Base-by-base conservation (phyloP, 2,329 filamentous ascomycete genomes). In the Metarhizium rileyi region DNA sequence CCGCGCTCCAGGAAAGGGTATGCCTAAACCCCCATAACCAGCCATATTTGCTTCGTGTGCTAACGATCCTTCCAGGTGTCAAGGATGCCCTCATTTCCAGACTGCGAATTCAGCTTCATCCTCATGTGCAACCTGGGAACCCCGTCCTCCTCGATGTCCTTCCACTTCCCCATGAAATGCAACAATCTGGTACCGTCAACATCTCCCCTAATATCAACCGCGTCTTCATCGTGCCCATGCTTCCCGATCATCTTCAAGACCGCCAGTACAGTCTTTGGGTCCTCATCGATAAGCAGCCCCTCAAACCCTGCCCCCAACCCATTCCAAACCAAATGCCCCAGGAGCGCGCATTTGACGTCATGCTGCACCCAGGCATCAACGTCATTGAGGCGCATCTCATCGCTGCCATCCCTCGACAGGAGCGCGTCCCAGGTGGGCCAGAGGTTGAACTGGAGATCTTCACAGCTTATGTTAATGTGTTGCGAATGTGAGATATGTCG, bases 201-300 rank as follows among this genome's bases (percentile, higher is more conserved):
- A 70, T 93, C 9, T 81, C 86, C 1, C 66, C 76, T 1, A 77
- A 75, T 44, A 81, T 90, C 58, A 82, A 80, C 56, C 83, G 84
- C 51, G 70, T 95, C 18, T 84, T 90, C 53, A 75, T 95, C 50
- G 73, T 79, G 22, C 83, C 86, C 4, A 77, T 76, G 10, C 72
- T 94, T 18, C 78, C 82, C 1, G 68, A 81, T 8, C 74, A 75
- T 30, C 67, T 87, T 4, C 78, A 83, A 52, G 75, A 72, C 40
- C 82, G 87, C 28, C 81, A 87, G 46, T 88, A 87, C 68, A 88
- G 84, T 61, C 69, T 93, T 33, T 90, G 88, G 62, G 84, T 90
- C 30, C 75, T 81, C 1, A 75, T 86, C 44, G 87, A 90, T 59
- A 79, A 76, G 38, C 76, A 80, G 46, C 75, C 84, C 7, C 72